Conservation (phyloP, 305 asterid genomes). For the Solanum chacoense region DNA sequence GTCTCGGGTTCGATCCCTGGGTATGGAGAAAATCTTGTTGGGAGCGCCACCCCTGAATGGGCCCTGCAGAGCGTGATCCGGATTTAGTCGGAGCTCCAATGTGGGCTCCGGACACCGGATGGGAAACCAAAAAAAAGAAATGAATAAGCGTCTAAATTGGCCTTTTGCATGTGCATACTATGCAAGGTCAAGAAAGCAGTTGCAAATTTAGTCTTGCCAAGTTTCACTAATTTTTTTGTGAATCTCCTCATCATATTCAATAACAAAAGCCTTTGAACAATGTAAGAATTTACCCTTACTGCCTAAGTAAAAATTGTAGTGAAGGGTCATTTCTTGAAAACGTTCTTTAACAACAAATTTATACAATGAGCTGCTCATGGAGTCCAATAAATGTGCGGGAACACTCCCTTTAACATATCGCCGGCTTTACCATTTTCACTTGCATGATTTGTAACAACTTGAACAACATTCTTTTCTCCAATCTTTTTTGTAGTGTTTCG, state of each 20-base stretch:
- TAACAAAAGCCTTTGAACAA: neutral
- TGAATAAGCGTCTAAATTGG: neutral
- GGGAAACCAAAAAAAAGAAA: no score
- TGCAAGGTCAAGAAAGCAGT: neutral
- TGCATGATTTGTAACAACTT: neutral
- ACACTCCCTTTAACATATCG: neutral
- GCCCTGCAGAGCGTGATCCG: no score
- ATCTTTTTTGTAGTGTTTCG: neutral
- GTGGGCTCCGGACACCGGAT: no score
- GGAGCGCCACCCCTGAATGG: no score
- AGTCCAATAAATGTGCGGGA: neutral
- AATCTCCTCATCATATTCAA: neutral
- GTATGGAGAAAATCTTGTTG: no score
- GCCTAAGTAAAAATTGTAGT: neutral
- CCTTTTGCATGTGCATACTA: neutral
- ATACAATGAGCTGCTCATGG: neutral
- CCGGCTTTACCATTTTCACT: neutral
- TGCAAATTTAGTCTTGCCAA: neutral
- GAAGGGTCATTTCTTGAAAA: neutral
- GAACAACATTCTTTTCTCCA: neutral
- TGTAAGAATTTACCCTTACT: neutral
- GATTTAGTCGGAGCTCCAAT: no score
- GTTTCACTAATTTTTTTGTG: neutral
- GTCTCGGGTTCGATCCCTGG: no score
- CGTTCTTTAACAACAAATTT: no score